Evolutionary conservation across 257 asterid species (phyloP).

Genomic region (Dorcoceras hygrometricum): DNA sequence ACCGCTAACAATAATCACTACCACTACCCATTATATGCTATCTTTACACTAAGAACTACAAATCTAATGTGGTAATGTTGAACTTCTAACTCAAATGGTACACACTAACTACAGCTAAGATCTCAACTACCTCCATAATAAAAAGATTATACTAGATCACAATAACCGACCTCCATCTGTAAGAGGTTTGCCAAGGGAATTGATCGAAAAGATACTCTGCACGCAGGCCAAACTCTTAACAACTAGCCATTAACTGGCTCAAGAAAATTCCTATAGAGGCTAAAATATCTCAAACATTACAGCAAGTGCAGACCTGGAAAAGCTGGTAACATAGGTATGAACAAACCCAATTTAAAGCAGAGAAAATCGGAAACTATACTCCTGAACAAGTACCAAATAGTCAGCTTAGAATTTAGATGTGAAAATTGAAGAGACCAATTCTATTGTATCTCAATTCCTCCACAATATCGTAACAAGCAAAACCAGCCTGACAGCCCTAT

Average conservation of each 20-base stretch:
- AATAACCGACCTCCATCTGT: background rate
- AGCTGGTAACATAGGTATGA: background rate
- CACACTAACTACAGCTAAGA: background rate
- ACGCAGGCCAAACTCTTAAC: background rate
- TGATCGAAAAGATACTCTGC: background rate
- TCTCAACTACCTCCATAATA: background rate
- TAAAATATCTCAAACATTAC: background rate
- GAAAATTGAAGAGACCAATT: background rate
- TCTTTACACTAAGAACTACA: background rate
- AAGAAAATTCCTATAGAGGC: background rate
- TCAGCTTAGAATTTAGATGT: background rate
- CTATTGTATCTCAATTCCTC: background rate
- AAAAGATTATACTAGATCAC: background rate
- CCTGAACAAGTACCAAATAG: background rate
- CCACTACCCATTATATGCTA: background rate
- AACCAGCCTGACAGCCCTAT: background rate
- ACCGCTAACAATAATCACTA: background rate
- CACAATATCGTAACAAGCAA: background rate
- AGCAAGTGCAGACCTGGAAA: background rate
- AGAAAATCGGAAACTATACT: background rate
- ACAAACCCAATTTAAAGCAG: background rate
- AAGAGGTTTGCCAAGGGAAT: background rate
- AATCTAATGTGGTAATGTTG: background rate
- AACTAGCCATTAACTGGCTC: background rate
- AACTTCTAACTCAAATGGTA: background rate